phyloP scores from a whole-genome alignment of 2,329 filamentous ascomycete genomes.

The Xylariales sp. region DNA sequence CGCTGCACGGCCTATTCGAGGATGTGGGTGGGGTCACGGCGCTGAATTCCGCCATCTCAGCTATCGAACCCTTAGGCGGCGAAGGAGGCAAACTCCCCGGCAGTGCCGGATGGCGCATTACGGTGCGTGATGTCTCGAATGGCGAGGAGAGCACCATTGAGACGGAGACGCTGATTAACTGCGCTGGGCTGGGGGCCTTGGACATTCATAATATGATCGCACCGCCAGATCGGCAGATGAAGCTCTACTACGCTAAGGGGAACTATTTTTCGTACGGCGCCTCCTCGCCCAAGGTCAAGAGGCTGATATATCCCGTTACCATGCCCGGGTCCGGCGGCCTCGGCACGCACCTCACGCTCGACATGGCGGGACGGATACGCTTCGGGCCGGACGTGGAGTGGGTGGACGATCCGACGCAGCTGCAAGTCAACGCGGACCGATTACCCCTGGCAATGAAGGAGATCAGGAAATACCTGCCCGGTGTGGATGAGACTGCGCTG shows the following conservation, averaged over 20 bases:
- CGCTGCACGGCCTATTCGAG: constrained; percentile 71
- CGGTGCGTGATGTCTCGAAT: constrained; percentile 40
- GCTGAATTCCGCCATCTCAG: constrained; percentile 60
- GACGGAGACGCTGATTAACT: constrained; percentile 74
- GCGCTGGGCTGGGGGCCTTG: constrained; percentile 75
- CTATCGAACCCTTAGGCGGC: constrained; percentile 46
- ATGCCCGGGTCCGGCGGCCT: constrained; percentile 77
- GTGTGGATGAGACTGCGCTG: constrained; percentile 61
- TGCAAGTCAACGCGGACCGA: constrained; percentile 61
- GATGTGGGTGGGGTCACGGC: constrained; percentile 71
- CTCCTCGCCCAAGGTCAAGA: constrained; percentile 57
- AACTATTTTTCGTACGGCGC: constrained; percentile 85
- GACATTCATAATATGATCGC: constrained; percentile 78
- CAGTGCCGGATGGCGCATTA: constrained; percentile 64
- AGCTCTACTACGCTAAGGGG: constrained; percentile 83
- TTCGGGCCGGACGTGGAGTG: constrained; percentile 97
- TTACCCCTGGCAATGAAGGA: constrained; percentile 65
- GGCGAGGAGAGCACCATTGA: constrained; percentile 58
- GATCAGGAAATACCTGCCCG: constrained; percentile 76
- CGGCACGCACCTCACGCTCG: constrained; percentile 89
- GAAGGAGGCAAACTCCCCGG: constrained; percentile 35
- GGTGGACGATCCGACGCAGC: constrained; percentile 66
- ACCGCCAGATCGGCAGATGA: constrained; percentile 48
- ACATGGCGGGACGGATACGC: constrained; percentile 75
- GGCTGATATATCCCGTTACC: constrained; percentile 84